Base-by-base conservation (phyloP, 352 stramenopile species). In the Globisporangium takayamanum region DNA sequence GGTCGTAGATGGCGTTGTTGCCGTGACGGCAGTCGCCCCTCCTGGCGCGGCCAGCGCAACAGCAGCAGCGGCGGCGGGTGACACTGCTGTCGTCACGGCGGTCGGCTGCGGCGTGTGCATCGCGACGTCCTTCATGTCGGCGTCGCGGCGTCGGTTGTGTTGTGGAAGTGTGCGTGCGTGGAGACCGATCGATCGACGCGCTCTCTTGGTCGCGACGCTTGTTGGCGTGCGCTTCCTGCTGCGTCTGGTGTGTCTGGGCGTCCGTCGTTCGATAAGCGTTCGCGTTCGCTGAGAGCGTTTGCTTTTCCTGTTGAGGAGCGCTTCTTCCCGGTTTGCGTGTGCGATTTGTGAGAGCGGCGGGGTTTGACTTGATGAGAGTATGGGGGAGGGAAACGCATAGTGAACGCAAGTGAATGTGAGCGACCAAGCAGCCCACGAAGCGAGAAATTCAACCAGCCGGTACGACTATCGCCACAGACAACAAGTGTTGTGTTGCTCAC, bases 391-490 rank as follows among this genome's bases (percentile, higher is more conserved):
- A n/a, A 39, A 10, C 26, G 18, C 11, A 41, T n/a, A 48, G 25
- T 10, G 37, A 36, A 3, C n/a, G 37, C 52, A 16, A 57, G 36
- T 30, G 30, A 33, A 50, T 16, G 28, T 39, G 48, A 49, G 41
- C 36, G 25, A 39, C 56, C 49, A 62, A 62, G 57, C 49, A 62
- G 55, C 54, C 47, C 33, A 50, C 30, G 15, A 47, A 47, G 37
- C 26, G 41, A 50, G 33, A 66, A 60, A 62, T 49, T 62, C 60
- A 66, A 66, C 54, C 60, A 61, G 54, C 53, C 47, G 53, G 41
- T 26, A 25, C 2, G 49, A 16, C 55, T 45, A 55, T 2, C 0
- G 6, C 33, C 33, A 39, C 33, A 12, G 33, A 39, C 8, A 12
- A 1, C 33, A 39, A 8, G 33, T 12, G 33, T 39, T 39, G 16